Evolutionary conservation across 192 early-diverging fungal species (phyloP).

Genomic region (Coemansia sp.): DNA sequence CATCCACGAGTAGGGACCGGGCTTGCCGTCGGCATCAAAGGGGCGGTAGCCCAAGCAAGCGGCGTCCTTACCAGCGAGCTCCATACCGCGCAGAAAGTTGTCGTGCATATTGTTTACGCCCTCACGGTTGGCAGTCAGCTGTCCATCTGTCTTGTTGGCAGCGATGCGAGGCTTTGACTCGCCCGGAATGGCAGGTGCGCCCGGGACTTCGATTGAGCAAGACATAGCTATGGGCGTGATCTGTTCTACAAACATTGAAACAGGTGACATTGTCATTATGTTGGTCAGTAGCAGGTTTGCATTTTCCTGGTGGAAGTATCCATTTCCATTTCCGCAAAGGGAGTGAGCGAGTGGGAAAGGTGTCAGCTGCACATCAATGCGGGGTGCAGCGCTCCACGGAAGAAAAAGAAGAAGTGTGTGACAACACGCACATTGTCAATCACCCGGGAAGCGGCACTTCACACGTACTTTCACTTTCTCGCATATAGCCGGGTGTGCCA

Average conservation of each 20-base stretch:
- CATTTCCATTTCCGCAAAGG: constrained; percentile 3
- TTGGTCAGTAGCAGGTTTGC: constrained; percentile 1
- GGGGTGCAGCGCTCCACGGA: neutral
- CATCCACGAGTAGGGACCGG: constrained; percentile 77
- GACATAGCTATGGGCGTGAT: neutral
- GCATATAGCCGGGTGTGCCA: neutral
- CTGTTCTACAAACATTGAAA: neutral
- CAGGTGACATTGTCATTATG: neutral
- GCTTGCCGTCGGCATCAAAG: constrained; percentile 48
- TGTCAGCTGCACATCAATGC: constrained; percentile 1
- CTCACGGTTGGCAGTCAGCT: constrained; percentile 29
- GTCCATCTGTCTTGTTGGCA: constrained; percentile 27
- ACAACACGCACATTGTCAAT: neutral
- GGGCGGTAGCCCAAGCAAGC: constrained; percentile 47
- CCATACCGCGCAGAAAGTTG: constrained; percentile 51
- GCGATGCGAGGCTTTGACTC: constrained; percentile 55
- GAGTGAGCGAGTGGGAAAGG: neutral
- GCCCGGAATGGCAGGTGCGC: constrained; percentile 28
- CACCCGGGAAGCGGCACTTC: neutral
- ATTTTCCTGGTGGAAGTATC: neutral
- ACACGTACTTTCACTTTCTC: neutral
- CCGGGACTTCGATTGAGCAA: constrained; percentile 44
- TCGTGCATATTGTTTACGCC: constrained; percentile 55
- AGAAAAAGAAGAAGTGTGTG: neutral
- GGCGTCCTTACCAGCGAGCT: constrained; percentile 32